Percentiles rank a stretch among this genome's conserved stretches.
Conservation (phyloP, 768 basidiomycete species). For the Ramaria rubella region DNA sequence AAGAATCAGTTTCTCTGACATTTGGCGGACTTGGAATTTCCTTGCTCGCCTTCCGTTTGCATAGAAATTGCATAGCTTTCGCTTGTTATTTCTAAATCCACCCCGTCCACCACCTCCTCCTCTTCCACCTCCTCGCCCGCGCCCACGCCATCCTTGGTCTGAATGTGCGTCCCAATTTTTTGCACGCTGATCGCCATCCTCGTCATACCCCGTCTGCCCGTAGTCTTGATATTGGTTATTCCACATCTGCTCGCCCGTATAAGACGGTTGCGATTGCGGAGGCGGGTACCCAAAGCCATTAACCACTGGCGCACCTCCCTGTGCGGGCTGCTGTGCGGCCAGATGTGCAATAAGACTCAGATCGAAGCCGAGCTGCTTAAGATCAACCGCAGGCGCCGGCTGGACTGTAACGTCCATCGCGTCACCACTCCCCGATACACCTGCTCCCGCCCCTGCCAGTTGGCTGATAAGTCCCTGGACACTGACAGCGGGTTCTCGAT, state of each 20-base stretch:
- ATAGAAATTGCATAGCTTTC: constrained; percentile 88
- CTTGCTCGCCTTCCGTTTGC: constrained; percentile 87
- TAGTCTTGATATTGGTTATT: constrained; percentile 39
- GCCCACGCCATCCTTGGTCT: constrained; percentile 23
- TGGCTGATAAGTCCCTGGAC: constrained; percentile 11
- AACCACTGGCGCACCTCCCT: constrained; percentile 60
- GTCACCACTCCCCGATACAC: constrained; percentile 26
- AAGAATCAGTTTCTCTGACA: constrained; percentile 31
- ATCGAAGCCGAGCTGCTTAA: constrained; percentile 38
- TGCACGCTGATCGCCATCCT: constrained; percentile 25
- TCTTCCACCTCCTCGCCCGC: constrained; percentile 43
- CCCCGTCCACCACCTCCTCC: constrained; percentile 47
- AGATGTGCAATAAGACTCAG: constrained; percentile 36
- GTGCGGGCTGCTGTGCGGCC: constrained; percentile 38
- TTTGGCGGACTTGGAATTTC: constrained; percentile 26
- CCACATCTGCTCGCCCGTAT: constrained; percentile 35
- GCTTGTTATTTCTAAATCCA: constrained; percentile 73
- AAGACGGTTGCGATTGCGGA: not conserved
- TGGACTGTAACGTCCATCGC: constrained; percentile 33
- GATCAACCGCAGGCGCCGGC: constrained; percentile 21
- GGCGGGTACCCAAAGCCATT: constrained; percentile 2
- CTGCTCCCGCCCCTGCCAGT: constrained; percentile 41
- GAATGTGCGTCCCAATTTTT: constrained; percentile 6
- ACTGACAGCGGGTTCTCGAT: not conserved
- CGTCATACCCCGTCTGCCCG: constrained; percentile 23